Evolutionary conservation across 805 yeast genomes (phyloP), one percentile per base, ranked within the genome.

Genomic region (Wickerhamomyces ciferrii): DNA sequence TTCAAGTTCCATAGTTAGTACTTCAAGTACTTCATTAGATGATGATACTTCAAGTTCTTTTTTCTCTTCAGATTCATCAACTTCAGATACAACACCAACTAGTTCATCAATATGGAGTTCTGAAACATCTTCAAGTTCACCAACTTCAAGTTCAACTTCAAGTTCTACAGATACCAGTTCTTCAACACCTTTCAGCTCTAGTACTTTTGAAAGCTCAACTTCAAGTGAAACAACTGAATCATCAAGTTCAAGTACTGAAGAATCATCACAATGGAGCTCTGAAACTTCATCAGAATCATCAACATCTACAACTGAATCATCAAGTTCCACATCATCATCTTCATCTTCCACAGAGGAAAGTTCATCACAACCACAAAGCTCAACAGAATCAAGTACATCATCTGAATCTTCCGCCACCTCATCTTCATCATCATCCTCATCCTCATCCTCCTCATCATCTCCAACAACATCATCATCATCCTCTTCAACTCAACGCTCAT

Each of bases 251-350:
- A n/a, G n/a, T n/a, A n/a, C n/a, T n/a, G n/a, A n/a, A n/a, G n/a
- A n/a, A n/a, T n/a, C n/a, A n/a, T n/a, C n/a, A n/a, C n/a, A n/a
- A n/a, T n/a, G n/a, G n/a, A n/a, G n/a, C n/a, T n/a, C n/a, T 15
- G 29, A 43, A 2, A 39, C 47, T 17, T 41, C 51, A 14, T 17
- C 39, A 5, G 13, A n/a, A 5, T 31, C 19, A 15, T 21, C 46
- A 5, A 13, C 27, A 20, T 43, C 50, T 2, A 25, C 48, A 32
- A 40, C 51, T n/a, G n/a, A n/a, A 5, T 4, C 41, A 10, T 18
- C 46, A 13, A 44, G 42, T 15, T 46, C 49, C 23, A 15, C 39
- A 10, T 34, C 45, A 9, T n/a, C 41, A 11, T 35, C 46, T 9
- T n/a, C 18, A 23, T 43, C 51, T 18, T 42, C 50, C 19, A n/a